These are phyloP conservation scores for Chytridiales sp. DNA, from an alignment of 371 early-diverging fungal genomes.

Conservation along the genomic window DNA sequence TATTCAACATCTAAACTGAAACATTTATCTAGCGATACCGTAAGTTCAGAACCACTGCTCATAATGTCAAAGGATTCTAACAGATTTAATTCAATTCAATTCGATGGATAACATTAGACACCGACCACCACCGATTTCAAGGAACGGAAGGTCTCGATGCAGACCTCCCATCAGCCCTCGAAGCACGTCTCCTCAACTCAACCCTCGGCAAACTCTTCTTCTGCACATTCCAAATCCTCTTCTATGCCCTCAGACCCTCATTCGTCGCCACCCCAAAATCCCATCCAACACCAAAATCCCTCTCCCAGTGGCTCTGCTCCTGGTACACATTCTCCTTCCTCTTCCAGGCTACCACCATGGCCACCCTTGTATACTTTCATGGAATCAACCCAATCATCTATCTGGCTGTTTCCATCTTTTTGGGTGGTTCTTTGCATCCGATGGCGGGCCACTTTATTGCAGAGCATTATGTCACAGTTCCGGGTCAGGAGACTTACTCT, in stretches of 20 bases:
- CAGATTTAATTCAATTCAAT: no score
- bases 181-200: constrained; percentile 66
- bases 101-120: constrained; percentile 77
- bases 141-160: constrained; percentile 93
- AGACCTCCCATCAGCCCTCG: constrained; percentile 90
- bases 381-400: constrained; percentile 55
- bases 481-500: constrained; percentile 96
- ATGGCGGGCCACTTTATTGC: constrained; percentile 96
- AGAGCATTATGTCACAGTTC: constrained; percentile 95
- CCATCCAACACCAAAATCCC: constrained; percentile 22
- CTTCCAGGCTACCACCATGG: constrained; percentile 32
- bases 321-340: constrained; percentile 35
- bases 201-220: constrained; percentile 42
- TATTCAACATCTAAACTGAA: no score
- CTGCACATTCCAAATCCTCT: constrained; percentile 39
- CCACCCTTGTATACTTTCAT: constrained; percentile 18
- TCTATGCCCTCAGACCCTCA: constrained; percentile 42
- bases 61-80: no score
- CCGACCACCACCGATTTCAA: constrained; percentile 95
- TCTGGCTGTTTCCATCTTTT: constrained; percentile 73
- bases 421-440: constrained; percentile 92
- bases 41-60: no score
- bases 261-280: constrained; percentile 25
- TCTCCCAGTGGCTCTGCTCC: constrained; percentile 14
- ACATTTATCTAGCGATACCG: no score